Evolutionary conservation across 1,139 yeast species (phyloP), one percentile per base, ranked within the genome.

Genomic region (Martiniozyma asiatica): DNA sequence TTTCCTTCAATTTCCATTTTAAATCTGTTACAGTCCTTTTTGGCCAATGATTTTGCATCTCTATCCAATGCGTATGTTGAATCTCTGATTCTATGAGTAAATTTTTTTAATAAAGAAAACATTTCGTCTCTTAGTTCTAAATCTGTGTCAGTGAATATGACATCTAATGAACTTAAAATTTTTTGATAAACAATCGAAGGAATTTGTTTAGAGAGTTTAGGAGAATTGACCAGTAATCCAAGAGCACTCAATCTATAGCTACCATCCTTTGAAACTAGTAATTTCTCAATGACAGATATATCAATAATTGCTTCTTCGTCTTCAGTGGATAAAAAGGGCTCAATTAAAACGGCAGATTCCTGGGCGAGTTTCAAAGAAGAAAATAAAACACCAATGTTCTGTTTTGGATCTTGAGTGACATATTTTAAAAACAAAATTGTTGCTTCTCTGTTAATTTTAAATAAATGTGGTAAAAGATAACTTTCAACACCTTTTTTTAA

Each of bases 121-220:
- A 79, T 69, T 30, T 68, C 73, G 41, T 73, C 74, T 45, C 95
- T 60, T 0, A 69, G 59, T 35, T 77, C 89, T 10, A 84, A 63
- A 30, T 77, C 72, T 9, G 68, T 62, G 35, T 81, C 92, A 20
- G 65, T 59, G 36, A 78, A 64, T 37, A 75, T 62, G 8, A 59
- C 51, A 36, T 66, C 68, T 8, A 76, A 45, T 21, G 65, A 54
- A 0, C 56, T 45, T 24, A 52, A 44, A 2, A 81, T 43, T 1
- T 65, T 45, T 0, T 59, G 56, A 35, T 66, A 68, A 0, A 68
- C 59, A 17, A 53, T 49, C 0, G 52, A 33, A 1, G 68, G 59
- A 7, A 85, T 61, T 0, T 73, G 70, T 32, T 61, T 61, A 0
- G 92, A 66, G 2, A 69, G 67, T 45, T 78, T 78, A 0, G 72